Evolutionary conservation across 805 yeast species (phyloP), one percentile per base, ranked within the genome.

Genomic region (Lipomyces kockii): DNA sequence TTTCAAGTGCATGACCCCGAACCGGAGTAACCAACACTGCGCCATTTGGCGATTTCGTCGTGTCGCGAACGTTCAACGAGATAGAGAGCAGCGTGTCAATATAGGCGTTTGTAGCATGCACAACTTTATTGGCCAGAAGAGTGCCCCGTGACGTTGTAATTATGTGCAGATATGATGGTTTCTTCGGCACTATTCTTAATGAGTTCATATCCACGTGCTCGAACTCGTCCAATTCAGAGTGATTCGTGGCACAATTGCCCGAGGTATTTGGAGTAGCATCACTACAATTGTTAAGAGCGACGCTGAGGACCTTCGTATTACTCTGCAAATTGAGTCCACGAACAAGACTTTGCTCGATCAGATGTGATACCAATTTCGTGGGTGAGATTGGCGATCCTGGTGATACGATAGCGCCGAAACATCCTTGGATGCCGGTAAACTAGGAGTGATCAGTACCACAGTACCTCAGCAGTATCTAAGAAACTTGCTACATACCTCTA

Each of bases 341-440:
- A 12, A 70, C 66, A 3, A 82, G 72, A 32, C 76, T 71, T 22
- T 70, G 71, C 67, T 76, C 76, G 60, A 83, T 70, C 1, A 83
- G 61, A 1, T 75, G 73, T 2, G 76, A 73, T 58, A 81, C 76
- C 2, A 83, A 72, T 68, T 80, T 80, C 72, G 83, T 81, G 2
- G 85, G 84, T 79, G 84, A 82, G 60, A 83, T 73, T 4, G 81
- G 79, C 5, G 83, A 82, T 2, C 84, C 84, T 3, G 83, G 81
- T 65, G 77, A 78, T 1, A 78, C 74, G 35, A 82, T 63, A 25
- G 80, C 78, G 17, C 80, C 78, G 14, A 73, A 68, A 29, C 79
- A 74, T 7, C 72, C 67, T 14, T 71, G 75, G 39, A 73, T 75
- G 51, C 81, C 78, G 5, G 70, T 65, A 25, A 66, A 60, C 70